These are phyloP conservation scores for Artemisia tridentata DNA, from an alignment of 129 eudicot genomes.

Conservation along the genomic window DNA sequence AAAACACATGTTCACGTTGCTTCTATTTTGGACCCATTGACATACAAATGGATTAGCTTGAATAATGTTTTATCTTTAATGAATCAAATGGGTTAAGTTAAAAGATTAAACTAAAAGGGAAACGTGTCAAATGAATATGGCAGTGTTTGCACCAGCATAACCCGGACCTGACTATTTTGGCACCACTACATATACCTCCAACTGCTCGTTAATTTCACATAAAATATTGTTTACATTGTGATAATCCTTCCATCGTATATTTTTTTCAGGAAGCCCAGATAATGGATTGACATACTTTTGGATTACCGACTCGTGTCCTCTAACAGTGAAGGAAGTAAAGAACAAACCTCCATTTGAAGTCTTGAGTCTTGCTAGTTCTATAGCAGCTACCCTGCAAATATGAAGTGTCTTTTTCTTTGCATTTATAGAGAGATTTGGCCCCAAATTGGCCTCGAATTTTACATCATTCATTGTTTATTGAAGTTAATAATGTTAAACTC, in stretches of 20 bases:
- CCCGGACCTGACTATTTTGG: not conserved
- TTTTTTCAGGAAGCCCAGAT: constrained; percentile 58
- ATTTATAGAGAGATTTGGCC: constrained; percentile 31
- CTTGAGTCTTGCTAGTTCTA: constrained; percentile 78
- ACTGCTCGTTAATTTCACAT: not conserved
- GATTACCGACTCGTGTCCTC: constrained; percentile 96
- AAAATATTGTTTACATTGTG: not conserved
- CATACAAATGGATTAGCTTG: not conserved
- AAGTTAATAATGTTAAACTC: constrained; percentile 13
- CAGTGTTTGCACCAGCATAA: not conserved
- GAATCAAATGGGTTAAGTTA: not conserved
- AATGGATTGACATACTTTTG: constrained; percentile 78
- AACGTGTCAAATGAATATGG: not conserved
- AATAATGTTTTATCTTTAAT: not conserved
- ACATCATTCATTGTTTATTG: constrained; percentile 3
- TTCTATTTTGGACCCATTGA: not conserved
- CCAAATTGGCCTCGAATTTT: constrained; percentile 16
- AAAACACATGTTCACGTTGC: constrained; percentile 2
- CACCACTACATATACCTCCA: not conserved
- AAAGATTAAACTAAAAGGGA: constrained; percentile 5
- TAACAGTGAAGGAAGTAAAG: constrained; percentile 85
- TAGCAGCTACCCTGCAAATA: constrained; percentile 90
- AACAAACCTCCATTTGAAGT: constrained; percentile 80
- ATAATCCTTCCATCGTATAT: not conserved
- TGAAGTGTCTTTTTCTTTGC: constrained; percentile 12